These are phyloP conservation scores for Saccharomyces pastorianus DNA, from an alignment of 1,139 yeast genomes.

Conservation along the genomic window DNA sequence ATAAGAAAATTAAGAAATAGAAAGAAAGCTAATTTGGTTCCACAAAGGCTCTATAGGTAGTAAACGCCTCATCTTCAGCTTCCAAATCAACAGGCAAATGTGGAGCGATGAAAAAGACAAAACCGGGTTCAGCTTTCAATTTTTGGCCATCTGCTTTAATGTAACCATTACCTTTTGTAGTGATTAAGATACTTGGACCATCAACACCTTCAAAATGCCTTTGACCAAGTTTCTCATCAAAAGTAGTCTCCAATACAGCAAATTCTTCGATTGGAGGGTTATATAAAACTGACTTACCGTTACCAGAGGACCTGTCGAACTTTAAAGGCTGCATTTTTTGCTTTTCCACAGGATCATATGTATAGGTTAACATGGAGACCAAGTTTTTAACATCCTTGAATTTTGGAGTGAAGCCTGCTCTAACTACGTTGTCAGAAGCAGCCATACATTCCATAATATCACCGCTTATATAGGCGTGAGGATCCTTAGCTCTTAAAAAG, in stretches of 20 bases:
- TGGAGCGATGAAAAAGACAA: conserved; percentile 80
- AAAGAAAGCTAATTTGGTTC: conserved; percentile 40
- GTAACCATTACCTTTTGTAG: conserved; percentile 72
- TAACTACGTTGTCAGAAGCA: conserved; percentile 93
- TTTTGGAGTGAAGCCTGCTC: conserved; percentile 98
- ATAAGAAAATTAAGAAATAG: conserved; percentile 16
- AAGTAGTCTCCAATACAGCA: conserved; percentile 73
- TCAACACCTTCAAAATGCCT: conserved; percentile 49
- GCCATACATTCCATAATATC: conserved; percentile 99
- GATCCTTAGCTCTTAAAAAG: conserved; percentile 93
- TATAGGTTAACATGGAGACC: conserved; percentile 84
- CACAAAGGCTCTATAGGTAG: conserved; percentile 80
- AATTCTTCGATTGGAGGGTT: conserved; percentile 97
- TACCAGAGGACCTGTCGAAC: conserved; percentile 61
- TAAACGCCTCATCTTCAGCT: conserved; percentile 49
- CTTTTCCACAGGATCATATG: conserved; percentile 80
- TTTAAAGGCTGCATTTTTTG: conserved; percentile 75
- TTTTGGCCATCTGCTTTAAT: conserved; percentile 39
- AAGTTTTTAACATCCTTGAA: conserved; percentile 88
- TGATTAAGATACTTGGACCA: conserved; percentile 85
- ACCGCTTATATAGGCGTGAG: conserved; percentile 94
- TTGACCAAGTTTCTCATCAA: conserved; percentile 38
- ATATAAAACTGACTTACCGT: conserved; percentile 58
- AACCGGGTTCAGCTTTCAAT: conserved; percentile 53
- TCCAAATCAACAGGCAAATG: conserved; percentile 53